Evolutionary conservation across 768 basidiomycete genomes (phyloP), one percentile per base, ranked within the genome.

Genomic region (Mrakia hoshinonis): DNA sequence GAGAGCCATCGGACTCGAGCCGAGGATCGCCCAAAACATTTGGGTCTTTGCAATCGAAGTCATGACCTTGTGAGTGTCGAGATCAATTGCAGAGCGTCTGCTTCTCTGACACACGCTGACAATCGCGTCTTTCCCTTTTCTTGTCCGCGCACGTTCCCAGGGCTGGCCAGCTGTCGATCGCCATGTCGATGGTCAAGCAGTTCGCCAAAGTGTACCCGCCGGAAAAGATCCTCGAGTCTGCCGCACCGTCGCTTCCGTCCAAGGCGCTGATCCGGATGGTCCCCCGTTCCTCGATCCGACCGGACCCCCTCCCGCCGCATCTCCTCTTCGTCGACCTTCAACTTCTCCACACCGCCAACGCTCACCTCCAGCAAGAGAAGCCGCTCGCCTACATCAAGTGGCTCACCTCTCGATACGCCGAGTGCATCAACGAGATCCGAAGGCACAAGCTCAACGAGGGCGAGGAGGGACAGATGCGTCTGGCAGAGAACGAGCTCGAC

Each of bases 1-100:
- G 67, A 54, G 64, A 49, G 49, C 49, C 29, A 36, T 69, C 22
- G 76, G 77, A 5, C 38, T 78, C 20, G 75, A 75, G 1, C 74
- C 77, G 6, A 71, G 80, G 18, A 77, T 78, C 29, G 81, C 90
- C 15, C 92, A 95, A 78, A 83, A 84, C 46, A 85, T 85, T 1
- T 86, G 91, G 79, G 78, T 82, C 2, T 85, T 87, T 20, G 85
- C 86, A 82, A 87, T 95, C 73, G 84, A 87, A 20, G 79, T 87
- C 0, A 85, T 95, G n/a, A 85, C 86, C 15, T 86, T 86, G 92
- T 92, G 70, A 72, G 86, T 82, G 34, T 26, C 20, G 20, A 36
- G n/a, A n/a, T n/a, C n/a, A n/a, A n/a, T n/a, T n/a, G 24, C 70
- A 47, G 29, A 12, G 39, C 73, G 55, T 24, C 46, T 70, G 34